Evolutionary conservation across 1,139 yeast species (phyloP), one percentile per base, ranked within the genome.

Genomic region (Taphrina flavorubra): DNA sequence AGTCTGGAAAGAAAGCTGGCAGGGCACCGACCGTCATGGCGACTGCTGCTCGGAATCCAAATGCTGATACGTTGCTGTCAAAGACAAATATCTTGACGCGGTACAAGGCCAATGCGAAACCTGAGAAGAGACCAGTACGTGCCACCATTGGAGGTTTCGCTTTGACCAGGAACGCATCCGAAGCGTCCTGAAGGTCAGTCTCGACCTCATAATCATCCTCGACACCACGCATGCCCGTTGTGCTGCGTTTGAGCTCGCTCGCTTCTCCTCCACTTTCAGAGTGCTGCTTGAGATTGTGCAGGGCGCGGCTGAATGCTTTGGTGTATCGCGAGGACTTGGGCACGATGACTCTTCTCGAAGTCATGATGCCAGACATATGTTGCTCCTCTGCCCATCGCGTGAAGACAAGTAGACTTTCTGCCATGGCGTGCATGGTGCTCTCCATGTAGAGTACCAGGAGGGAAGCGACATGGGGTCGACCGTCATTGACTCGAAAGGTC

Each of bases 41-140:
- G 11, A 65, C n/a, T 31, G 68, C 68, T 10, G 68, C 68, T 37
- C 68, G 56, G 13, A 57, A 31, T n/a, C 58, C 68, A 31, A 65
- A 65, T 3, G 57, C 57, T 13, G 63, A 57, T 7, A 51, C 58
- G 8, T 53, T 40, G 44, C 63, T 49, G 25, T 65, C 58, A 31
- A 60, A 51, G 42, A 65, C 20, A 44, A 65, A 65, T 31, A 18
- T 39, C 49, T 46, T 44, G 42, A 46, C 18, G 13, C 62, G 46
- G 25, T 56, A 64, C 34, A 64, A n/a, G 39, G 36, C 16, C 56
- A 47, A 20, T 20, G 44, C 18, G 1, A 37, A 14, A 6, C 59
- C 39, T 2, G 42, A 44, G 55, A 47, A 46, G 13, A n/a, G 8
- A 3, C 63, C 63, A 10, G 49, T 47, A 7, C 63, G 51, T 14